A percentile compares a stretch with the other conserved stretches of the same genome.
These are phyloP conservation scores for Xylaria sp. DNA, from an alignment of 495 filamentous ascomycete species.

Conservation along the genomic window DNA sequence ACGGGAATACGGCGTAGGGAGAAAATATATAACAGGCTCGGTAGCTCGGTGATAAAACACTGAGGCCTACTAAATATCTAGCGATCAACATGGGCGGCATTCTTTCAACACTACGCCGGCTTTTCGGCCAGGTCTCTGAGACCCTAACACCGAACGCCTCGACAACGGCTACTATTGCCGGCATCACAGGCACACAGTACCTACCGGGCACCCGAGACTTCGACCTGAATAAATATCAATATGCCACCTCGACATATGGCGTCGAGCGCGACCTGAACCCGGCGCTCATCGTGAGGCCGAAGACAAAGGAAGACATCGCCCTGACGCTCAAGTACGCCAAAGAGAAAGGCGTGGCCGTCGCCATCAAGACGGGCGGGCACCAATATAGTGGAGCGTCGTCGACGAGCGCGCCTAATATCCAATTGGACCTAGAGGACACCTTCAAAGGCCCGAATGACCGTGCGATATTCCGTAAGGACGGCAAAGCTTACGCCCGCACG, in stretches of 20 bases:
- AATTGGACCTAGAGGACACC: slow-evolving; percentile 43
- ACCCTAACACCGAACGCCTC: background rate
- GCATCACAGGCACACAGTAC: slow-evolving; percentile 40
- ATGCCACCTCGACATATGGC: slow-evolving; percentile 47
- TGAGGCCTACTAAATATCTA: background rate
- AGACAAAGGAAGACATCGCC: slow-evolving; percentile 46
- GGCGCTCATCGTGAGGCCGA: slow-evolving; percentile 44
- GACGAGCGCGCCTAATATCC: slow-evolving; percentile 46
- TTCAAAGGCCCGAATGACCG: slow-evolving; percentile 41
- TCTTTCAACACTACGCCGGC: slow-evolving; percentile 12
- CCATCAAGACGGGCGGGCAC: slow-evolving; percentile 49
- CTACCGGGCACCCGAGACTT: slow-evolving; percentile 37
- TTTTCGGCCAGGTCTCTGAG: background rate
- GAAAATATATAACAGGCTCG: slow-evolving; percentile 7
- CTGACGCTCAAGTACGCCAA: slow-evolving; percentile 45
- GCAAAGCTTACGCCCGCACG: slow-evolving; percentile 41
- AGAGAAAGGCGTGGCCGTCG: slow-evolving; percentile 43
- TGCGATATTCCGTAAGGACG: slow-evolving; percentile 39
- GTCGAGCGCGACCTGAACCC: slow-evolving; percentile 45
- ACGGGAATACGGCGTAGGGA: background rate
- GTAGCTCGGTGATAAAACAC: background rate
- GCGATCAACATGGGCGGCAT: slow-evolving; percentile 5
- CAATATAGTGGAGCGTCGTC: slow-evolving; percentile 52
- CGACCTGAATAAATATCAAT: slow-evolving; percentile 42
- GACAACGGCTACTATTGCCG: slow-evolving; percentile 35